Evolutionary conservation across 2,329 filamentous ascomycete genomes (phyloP).

Genomic region (Gaeumannomyces tritici): DNA sequence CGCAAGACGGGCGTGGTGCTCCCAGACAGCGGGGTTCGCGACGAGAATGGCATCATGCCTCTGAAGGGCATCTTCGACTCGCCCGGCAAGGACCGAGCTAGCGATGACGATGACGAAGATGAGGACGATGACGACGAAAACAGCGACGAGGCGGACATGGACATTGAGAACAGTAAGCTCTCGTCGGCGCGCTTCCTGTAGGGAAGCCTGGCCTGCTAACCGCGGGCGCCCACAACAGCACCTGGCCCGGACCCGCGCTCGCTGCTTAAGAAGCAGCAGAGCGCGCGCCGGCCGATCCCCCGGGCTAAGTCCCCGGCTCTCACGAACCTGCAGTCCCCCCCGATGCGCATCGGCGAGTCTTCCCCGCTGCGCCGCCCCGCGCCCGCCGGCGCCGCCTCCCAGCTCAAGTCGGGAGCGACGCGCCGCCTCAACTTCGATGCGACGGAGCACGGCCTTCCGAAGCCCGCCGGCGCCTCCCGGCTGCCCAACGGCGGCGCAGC

Average conservation of each 20-base stretch:
- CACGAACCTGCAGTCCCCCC: slow-evolving; percentile 50
- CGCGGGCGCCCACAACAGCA: slow-evolving; percentile 22
- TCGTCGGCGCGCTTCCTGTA: no score
- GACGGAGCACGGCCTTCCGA: slow-evolving; percentile 10
- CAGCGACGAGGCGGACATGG: slow-evolving; percentile 35
- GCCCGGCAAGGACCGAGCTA: slow-evolving; percentile 46
- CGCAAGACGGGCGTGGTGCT: slow-evolving; percentile 88
- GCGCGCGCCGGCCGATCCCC: slow-evolving; percentile 33
- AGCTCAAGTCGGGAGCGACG: slow-evolving; percentile 31
- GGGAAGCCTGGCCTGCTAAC: neutral
- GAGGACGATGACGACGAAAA: slow-evolving; percentile 16
- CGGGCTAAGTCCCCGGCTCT: slow-evolving; percentile 52
- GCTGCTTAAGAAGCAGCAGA: slow-evolving; percentile 39
- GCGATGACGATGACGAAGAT: slow-evolving; percentile 19
- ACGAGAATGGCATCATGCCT: slow-evolving; percentile 87
- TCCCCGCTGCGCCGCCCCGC: neutral
- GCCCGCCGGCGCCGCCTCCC: neutral
- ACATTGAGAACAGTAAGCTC: slow-evolving; percentile 32
- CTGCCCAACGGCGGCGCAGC: slow-evolving; percentile 14
- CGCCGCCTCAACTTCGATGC: slow-evolving; percentile 44
- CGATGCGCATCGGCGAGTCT: slow-evolving; percentile 31
- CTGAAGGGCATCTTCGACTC: slow-evolving; percentile 75
- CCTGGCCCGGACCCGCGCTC: slow-evolving; percentile 44
- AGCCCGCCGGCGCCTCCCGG: slow-evolving; percentile 2
- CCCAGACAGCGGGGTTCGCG: slow-evolving; percentile 67